These are phyloP conservation scores for Hemisphaericaspora xylofermentans DNA, from an alignment of 1,139 yeast genomes.

Conservation along the genomic window DNA sequence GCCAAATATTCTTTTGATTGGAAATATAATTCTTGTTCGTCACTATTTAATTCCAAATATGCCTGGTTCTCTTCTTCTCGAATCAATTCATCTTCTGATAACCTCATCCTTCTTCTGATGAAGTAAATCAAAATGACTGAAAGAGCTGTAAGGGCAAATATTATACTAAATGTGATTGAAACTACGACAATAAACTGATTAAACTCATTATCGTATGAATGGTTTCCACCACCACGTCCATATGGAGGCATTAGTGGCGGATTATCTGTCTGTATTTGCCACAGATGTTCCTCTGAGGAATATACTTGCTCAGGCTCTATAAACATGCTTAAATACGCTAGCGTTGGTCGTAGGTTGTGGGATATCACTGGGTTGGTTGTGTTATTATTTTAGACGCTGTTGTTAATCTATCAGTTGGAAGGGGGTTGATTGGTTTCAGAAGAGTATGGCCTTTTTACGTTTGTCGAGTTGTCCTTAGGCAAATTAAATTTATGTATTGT, in stretches of 20 bases:
- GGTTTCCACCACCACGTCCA: background rate
- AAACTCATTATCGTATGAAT: constrained; percentile 3
- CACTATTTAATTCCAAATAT: constrained; percentile 60
- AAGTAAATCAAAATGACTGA: constrained; percentile 13
- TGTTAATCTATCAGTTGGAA: too few species aligned
- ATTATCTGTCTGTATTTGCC: background rate
- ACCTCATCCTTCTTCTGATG: constrained; percentile 13
- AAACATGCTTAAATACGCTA: background rate
- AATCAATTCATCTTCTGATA: constrained; percentile 52
- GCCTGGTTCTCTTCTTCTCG: constrained; percentile 64
- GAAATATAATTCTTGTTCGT: constrained; percentile 78
- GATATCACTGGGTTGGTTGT: background rate
- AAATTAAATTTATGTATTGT: too few species aligned
- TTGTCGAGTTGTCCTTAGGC: too few species aligned
- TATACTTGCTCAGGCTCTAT: background rate
- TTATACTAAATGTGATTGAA: constrained; percentile 13
- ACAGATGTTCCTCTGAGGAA: background rate
- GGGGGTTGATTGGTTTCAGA: too few species aligned
- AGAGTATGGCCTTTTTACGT: too few species aligned
- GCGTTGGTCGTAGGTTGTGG: background rate
- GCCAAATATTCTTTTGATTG: constrained; percentile 61
- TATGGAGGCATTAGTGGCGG: constrained; percentile 1
- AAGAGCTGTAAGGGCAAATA: constrained; percentile 14
- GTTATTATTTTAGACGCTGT: too few species aligned
- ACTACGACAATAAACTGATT: constrained; percentile 12